Conservation (phyloP, 352 stramenopile species). For the Blastocystis sp. region DNA sequence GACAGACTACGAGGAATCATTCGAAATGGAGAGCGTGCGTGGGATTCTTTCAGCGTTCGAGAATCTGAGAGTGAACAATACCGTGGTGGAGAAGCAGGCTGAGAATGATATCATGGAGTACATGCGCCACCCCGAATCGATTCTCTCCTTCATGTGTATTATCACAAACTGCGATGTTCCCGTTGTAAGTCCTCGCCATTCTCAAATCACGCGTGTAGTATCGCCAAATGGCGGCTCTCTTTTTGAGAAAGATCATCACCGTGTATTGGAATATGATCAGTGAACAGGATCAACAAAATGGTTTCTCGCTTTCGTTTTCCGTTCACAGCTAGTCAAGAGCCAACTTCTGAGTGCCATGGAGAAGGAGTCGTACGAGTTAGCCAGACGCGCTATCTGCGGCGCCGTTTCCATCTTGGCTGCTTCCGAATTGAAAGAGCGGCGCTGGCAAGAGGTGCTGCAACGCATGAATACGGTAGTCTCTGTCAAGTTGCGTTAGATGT, state of each 20-base stretch:
- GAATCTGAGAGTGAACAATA: conserved; percentile 60
- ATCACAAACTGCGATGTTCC: conserved; percentile 22
- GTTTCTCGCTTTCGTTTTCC: background rate
- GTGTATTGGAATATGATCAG: conserved; percentile 27
- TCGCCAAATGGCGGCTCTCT: conserved; percentile 63
- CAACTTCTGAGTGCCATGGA: conserved; percentile 20
- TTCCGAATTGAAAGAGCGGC: background rate
- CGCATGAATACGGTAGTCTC: conserved; percentile 21
- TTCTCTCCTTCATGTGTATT: conserved; percentile 54
- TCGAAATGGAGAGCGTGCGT: background rate
- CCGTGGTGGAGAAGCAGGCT: conserved; percentile 16
- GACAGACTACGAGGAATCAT: background rate
- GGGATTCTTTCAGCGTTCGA: background rate
- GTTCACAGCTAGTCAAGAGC: conserved; percentile 28
- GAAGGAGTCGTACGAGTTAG: conserved; percentile 13
- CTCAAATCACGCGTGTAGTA: conserved; percentile 2
- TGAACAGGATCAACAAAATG: background rate
- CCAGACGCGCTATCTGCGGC: conserved; percentile 58
- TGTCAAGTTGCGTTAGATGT: background rate
- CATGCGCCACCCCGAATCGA: conserved; percentile 21
- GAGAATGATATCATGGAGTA: conserved; percentile 46
- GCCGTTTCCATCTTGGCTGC: conserved; percentile 22
- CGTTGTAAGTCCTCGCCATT: conserved; percentile 1
- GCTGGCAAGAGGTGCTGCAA: conserved; percentile 19
- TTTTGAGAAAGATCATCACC: conserved; percentile 48